Evolutionary conservation across 805 yeast genomes (phyloP).

Genomic region (Lachancea lanzarotensis): DNA sequence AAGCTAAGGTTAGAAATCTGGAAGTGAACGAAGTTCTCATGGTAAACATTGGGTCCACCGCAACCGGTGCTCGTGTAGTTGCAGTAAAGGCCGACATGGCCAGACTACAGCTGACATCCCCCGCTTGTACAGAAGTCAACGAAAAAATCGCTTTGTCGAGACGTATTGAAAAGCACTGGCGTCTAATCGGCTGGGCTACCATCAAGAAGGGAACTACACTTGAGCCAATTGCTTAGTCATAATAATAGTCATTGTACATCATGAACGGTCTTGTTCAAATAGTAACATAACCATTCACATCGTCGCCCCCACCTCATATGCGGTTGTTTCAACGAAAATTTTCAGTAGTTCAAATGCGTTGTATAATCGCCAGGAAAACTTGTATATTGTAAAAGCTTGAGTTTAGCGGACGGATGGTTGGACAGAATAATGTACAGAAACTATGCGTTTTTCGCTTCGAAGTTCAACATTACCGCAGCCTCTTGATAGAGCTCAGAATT

Average conservation of each 20-base stretch:
- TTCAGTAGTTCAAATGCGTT: background rate
- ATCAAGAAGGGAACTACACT: conserved; percentile 88
- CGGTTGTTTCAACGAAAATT: background rate
- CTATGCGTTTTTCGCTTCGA: conserved; percentile 2
- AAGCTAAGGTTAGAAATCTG: conserved; percentile 92
- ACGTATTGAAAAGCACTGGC: conserved; percentile 99
- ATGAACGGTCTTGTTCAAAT: conserved; percentile 7
- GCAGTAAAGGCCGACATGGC: conserved; percentile 99
- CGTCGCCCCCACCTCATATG: conserved; percentile 1
- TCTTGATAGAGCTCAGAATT: conserved; percentile 36
- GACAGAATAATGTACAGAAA: background rate
- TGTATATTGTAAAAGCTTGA: conserved; percentile 5
- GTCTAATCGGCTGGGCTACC: conserved; percentile 99
- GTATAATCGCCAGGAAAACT: conserved; percentile 1
- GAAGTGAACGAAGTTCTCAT: conserved; percentile 92
- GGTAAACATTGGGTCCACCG: conserved; percentile 99
- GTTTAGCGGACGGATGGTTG: background rate
- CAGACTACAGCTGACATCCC: conserved; percentile 89
- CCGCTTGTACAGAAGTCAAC: conserved; percentile 97
- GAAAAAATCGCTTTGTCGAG: conserved; percentile 98
- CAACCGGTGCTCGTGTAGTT: conserved; percentile 98
- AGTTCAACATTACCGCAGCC: conserved; percentile 15
- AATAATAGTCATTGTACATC: conserved; percentile 9
- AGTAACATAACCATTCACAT: conserved; percentile 6
- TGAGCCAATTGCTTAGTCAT: conserved; percentile 51